These are phyloP conservation scores for Chytriomyces confervae DNA, from an alignment of 192 early-diverging fungal genomes.

Conservation along the genomic window DNA sequence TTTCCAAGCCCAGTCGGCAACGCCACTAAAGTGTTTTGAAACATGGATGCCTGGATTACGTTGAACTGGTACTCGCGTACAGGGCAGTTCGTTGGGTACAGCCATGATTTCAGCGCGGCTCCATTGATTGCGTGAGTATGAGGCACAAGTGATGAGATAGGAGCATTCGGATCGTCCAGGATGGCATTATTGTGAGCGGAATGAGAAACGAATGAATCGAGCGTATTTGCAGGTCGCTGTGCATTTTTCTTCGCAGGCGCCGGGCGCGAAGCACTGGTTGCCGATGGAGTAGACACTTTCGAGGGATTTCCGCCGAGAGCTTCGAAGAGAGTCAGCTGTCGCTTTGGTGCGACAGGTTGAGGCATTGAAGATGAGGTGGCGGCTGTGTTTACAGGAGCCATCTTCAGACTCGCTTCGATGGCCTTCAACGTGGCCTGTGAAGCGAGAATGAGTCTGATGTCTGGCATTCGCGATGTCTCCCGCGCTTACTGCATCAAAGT, in stretches of 20 bases:
- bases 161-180: neutral
- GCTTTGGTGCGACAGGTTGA: neutral
- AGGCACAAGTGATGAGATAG: neutral
- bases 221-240: no score
- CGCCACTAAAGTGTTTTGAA: slow-evolving; percentile 85
- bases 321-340: neutral
- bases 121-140: slow-evolving; percentile 57
- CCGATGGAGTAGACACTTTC: no score
- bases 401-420: no score
- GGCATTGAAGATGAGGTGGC: neutral
- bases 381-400: neutral
- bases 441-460: no score
- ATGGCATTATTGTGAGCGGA: neutral
- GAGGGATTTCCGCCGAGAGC: neutral
- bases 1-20: slow-evolving; percentile 86
- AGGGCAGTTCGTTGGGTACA: slow-evolving; percentile 76
- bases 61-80: slow-evolving; percentile 87
- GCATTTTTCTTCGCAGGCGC: no score
- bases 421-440: no score
- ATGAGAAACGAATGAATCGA: no score
- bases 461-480: neutral
- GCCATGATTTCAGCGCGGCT: slow-evolving; percentile 64
- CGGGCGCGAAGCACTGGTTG: no score
- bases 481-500: neutral
- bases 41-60: slow-evolving; percentile 76